Evolutionary conservation across 1,284 basidiomycete species (phyloP), one percentile per base, ranked within the genome.

Genomic region (Boletus sp.): DNA sequence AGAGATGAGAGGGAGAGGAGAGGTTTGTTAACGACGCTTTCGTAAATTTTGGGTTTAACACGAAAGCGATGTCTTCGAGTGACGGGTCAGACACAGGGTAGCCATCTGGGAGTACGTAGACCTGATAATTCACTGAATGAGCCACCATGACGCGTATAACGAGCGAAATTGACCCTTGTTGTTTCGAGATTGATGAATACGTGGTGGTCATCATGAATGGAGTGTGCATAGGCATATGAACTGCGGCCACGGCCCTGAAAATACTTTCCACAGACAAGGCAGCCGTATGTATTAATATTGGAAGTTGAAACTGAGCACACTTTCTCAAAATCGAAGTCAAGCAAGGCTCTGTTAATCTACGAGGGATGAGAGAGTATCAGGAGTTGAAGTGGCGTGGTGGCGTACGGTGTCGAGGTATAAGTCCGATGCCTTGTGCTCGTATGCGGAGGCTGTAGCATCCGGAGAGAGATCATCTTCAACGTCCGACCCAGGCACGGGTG

Each of bases 321-420:
- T 81, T 97, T 95, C 80, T 99, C 97, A 73, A 99, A 99, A 79
- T 99, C 97, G 77, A 99, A 99, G 77, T 99, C 97, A 63, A 99
- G 87, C 44, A 89, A 82, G 58, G 84, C 85, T 60, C 95, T 85
- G 71, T 96, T 94, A 66, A 97, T 91, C 95, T 95, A 68, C 58
- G 65, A 64, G 57, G 49, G 58, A 61, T 65, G 61, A 72, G 67
- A 54, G 66, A 63, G 61, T 52, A 55, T 59, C 59, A 52, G 59
- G 56, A 64, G 58, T 53, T 46, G 60, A 52, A 33, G 54, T 27
- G 56, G 65, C 65, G 53, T 65, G 57, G 55, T 66, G 57, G 77
- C 83, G 74, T 76, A 93, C 95, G 58, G 97, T 98, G 78, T 99
- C 97, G 59, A 99, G 88, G 75, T 98, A 98, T 68, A 98, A 82